A percentile compares a stretch with the other conserved stretches of the same genome.
These are phyloP conservation scores for Cyathus striatus DNA, from an alignment of 768 basidiomycete genomes.

Conservation along the genomic window DNA sequence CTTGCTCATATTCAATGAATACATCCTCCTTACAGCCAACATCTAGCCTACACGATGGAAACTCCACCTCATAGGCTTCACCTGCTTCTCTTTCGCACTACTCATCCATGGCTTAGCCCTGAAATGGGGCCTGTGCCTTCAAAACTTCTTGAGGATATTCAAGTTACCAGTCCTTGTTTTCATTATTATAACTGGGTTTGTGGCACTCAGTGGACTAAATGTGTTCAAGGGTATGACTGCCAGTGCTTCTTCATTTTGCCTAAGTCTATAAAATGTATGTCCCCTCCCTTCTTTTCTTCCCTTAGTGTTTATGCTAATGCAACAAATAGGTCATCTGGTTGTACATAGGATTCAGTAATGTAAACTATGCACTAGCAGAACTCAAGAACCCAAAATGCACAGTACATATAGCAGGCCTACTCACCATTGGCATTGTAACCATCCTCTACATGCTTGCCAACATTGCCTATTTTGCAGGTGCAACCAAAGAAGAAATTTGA, in stretches of 20 bases:
- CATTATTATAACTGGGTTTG: slow-evolving; percentile 44
- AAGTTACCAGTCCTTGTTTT: slow-evolving; percentile 44
- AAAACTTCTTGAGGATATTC: slow-evolving; percentile 46
- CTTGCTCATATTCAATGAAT: slow-evolving; percentile 47
- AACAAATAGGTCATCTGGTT: no score
- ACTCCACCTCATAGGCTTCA: slow-evolving; percentile 16
- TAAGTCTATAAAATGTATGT: no score
- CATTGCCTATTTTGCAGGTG: slow-evolving; percentile 48
- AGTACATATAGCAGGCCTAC: slow-evolving; percentile 56
- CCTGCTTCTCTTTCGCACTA: slow-evolving; percentile 19
- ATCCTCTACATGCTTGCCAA: slow-evolving; percentile 52
- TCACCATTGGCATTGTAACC: slow-evolving; percentile 50
- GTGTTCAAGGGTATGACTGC: no score
- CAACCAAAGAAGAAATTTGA: slow-evolving; percentile 43
- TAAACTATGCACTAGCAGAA: slow-evolving; percentile 57
- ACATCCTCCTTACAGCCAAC: slow-evolving; percentile 17
- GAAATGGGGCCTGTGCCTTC: slow-evolving; percentile 45
- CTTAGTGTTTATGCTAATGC: no score
- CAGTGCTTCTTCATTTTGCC: no score
- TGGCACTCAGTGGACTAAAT: slow-evolving; percentile 37
- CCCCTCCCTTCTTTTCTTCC: no score
- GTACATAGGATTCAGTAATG: slow-evolving; percentile 46
- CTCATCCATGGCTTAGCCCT: slow-evolving; percentile 29
- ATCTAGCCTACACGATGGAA: no score
- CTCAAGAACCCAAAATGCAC: slow-evolving; percentile 56